Conservation (phyloP, 2,329 filamentous ascomycete species). For the Calonectria montana region DNA sequence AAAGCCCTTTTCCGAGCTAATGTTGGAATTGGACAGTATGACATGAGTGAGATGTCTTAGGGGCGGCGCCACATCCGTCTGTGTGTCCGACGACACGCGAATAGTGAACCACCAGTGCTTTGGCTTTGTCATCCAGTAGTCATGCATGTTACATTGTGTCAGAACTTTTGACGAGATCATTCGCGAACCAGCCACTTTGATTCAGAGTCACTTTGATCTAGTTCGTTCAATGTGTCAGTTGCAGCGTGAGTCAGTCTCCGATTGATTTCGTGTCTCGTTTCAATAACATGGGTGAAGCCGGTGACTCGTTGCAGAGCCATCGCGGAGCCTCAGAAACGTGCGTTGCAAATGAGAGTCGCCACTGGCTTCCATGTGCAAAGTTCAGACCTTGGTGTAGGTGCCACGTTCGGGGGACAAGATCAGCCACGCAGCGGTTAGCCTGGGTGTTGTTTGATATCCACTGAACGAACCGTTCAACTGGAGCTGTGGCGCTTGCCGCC, state of each 20-base stretch:
- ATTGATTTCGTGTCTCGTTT: not conserved
- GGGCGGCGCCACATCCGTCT: conserved; percentile 36
- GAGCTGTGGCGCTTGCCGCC: conserved; percentile 25
- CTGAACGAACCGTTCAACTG: conserved; percentile 41
- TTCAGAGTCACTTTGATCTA: conserved; percentile 11
- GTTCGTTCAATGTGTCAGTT: conserved; percentile 1
- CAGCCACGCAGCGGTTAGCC: conserved; percentile 30
- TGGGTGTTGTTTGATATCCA: conserved; percentile 31
- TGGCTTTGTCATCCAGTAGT: conserved; percentile 10
- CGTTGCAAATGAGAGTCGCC: not conserved
- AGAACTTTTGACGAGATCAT: conserved; percentile 37
- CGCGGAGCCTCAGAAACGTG: not conserved
- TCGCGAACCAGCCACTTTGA: conserved; percentile 30
- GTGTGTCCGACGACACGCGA: conserved; percentile 35
- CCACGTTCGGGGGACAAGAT: conserved; percentile 22
- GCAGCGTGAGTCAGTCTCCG: not conserved
- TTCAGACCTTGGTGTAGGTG: conserved; percentile 15
- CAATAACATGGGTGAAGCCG: not conserved
- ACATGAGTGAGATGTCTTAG: conserved; percentile 33
- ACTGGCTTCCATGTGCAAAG: not conserved
- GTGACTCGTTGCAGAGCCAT: not conserved
- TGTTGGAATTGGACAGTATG: conserved; percentile 23
- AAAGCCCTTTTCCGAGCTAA: not conserved
- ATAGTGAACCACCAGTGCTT: conserved; percentile 35
- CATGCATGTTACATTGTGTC: conserved; percentile 32